A percentile compares a stretch with the other conserved stretches of the same genome.
Evolutionary conservation across 208 protist species (phyloP).

Genomic region (Angomonas deanei): DNA sequence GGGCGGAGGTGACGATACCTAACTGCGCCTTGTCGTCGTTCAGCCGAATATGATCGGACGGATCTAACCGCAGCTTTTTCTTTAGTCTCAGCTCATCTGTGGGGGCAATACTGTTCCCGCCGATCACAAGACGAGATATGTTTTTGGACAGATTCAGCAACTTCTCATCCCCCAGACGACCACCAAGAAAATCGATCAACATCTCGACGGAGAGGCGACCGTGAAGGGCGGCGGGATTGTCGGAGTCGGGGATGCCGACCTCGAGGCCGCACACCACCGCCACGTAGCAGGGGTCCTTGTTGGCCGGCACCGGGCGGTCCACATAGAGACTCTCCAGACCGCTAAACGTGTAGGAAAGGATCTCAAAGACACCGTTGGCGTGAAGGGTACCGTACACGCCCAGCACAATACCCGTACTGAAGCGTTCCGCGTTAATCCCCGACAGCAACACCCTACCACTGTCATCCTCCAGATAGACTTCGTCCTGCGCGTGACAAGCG

Average conservation of each 20-base stretch:
- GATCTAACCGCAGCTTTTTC: conserved; percentile 82
- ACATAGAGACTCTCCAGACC: conserved; percentile 43
- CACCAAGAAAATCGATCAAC: conserved; percentile 75
- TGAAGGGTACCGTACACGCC: conserved; percentile 61
- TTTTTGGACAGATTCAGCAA: conserved; percentile 34
- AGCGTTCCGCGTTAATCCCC: conserved; percentile 34
- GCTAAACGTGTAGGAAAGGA: conserved; percentile 55
- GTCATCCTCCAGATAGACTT: conserved; percentile 77
- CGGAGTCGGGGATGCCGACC: conserved; percentile 9
- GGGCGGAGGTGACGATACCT: conserved; percentile 39
- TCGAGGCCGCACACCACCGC: conserved; percentile 78
- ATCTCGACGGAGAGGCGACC: conserved; percentile 52
- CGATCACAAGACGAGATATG: conserved; percentile 77
- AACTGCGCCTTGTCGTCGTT: conserved; percentile 25
- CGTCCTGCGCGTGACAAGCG: conserved; percentile 51
- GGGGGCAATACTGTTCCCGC: conserved; percentile 81
- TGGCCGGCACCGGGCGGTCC: conserved; percentile 22
- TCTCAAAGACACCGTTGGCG: conserved; percentile 53
- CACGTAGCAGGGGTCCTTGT: conserved; percentile 60
- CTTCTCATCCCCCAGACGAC: conserved; percentile 37
- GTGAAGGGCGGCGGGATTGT: conserved; percentile 13
- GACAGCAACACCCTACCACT: conserved; percentile 69
- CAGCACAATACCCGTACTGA: conserved; percentile 80
- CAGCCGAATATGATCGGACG: conserved; percentile 70
- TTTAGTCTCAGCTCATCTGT: conserved; percentile 84